Evolutionary conservation across 495 filamentous ascomycete genomes (phyloP), one percentile per base, ranked within the genome.

Genomic region (Cetradonia linearis): DNA sequence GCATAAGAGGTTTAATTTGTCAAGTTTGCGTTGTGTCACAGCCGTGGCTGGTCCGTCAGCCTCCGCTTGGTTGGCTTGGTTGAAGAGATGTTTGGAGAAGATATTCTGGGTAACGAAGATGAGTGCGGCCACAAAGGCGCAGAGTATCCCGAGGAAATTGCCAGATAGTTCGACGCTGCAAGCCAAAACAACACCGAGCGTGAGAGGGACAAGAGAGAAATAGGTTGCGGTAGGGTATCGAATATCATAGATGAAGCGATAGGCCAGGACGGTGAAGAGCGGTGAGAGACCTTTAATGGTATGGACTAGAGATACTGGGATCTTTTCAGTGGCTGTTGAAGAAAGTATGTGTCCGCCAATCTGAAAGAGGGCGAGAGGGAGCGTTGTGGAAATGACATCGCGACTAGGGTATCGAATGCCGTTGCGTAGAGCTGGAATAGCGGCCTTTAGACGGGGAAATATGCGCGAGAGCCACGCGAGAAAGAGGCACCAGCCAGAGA

Each of bases 51-150:
- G 70, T 2, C 82, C 79, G 23, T 94, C 86, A 18, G 83, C 80
- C 71, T 96, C 91, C 2, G 86, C 84, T 23, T 80, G 80, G 10
- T 89, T 86, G 28, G 87, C 91, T 71, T 96, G 91, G 70, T 96
- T 97, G 79, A 99, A 99, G n/a, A 99, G 81, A 58, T 89, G 89
- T 71, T 99, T 99, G 18, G 92, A 96, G 65, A 96, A 96, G 59
- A 99, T 99, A 69, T 99, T 99, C 69, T 99, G 93, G 0, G 90
- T 95, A 18, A 99, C 93, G 69, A 99, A 99, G 63, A 99, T 88
- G 37, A 97, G 73, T 38, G 94, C 88, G 31, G 86, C 89, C 20
- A 87, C 75, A 37, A 97, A 84, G 31, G 93, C 94, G 67, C 87
- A 91, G 16, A 90, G 63, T 27, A 99, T 87, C 13, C 93, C 93